A percentile compares a stretch with the other conserved stretches of the same genome.
phyloP scores from a whole-genome alignment of 2,329 filamentous ascomycete genomes.

The Cladosporium phlei region DNA sequence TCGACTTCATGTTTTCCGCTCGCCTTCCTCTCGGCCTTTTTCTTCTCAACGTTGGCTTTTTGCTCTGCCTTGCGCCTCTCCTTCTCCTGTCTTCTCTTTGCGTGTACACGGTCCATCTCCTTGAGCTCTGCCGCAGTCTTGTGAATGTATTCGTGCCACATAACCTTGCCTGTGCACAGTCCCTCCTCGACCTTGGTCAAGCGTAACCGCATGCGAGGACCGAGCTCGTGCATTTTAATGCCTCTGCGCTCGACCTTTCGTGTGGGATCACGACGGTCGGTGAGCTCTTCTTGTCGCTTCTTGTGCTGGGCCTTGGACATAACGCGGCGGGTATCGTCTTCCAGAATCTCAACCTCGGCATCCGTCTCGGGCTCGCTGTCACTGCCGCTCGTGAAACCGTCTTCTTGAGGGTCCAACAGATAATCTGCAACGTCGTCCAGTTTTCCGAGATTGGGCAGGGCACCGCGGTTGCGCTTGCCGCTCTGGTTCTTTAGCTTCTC shows the following conservation, averaged over 20 bases:
- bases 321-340: conserved; percentile 57
- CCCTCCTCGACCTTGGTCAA: conserved; percentile 96
- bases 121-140: conserved; percentile 76
- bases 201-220: conserved; percentile 80
- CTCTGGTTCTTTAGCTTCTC: conserved; percentile 66
- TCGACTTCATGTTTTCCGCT: conserved; percentile 40
- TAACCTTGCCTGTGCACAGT: conserved; percentile 78
- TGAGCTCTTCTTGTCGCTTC: conserved; percentile 18
- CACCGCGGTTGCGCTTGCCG: conserved; percentile 35
- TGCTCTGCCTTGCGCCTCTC: conserved; percentile 76
- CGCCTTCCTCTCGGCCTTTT: conserved; percentile 58
- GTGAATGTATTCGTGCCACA: conserved; percentile 95
- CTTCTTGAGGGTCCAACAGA: conserved; percentile 70
- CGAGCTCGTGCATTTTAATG: conserved; percentile 87
- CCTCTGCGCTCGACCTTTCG: conserved; percentile 71
- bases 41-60: conserved; percentile 84
- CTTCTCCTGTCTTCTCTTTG: conserved; percentile 71
- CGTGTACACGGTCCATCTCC: conserved; percentile 78
- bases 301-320: conserved; percentile 50
- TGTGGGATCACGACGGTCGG: conserved; percentile 29
- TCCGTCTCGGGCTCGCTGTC: conserved; percentile 93
- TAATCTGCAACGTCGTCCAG: conserved; percentile 93
- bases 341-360: conserved; percentile 82
- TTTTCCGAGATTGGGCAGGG: conserved; percentile 81
- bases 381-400: conserved; percentile 86